Evolutionary conservation across 306 rosid species (phyloP), one percentile per base, ranked within the genome.

Genomic region (Rosa chinensis): DNA sequence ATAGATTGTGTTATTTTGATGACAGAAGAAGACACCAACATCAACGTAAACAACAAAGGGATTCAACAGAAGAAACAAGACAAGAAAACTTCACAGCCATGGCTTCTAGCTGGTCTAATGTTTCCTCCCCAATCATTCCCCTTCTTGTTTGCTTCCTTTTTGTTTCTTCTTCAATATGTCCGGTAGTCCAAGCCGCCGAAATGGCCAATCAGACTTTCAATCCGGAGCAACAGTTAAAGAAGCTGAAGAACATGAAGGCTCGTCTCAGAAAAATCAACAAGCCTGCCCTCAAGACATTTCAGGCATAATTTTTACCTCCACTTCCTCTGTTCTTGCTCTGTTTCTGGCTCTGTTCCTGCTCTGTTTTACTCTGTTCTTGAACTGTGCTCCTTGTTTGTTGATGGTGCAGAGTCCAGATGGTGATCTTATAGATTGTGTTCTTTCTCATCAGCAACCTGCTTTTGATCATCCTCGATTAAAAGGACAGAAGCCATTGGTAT

Each of bases 381-480:
- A 28, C 13, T 61, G 12, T 18, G 28, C 17, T 10, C 1, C 18
- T 66, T 76, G 18, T 72, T 3, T 32, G 48, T 17, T 37, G 25
- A 10, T 59, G 10, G 42, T 77, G 73, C 75, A 92, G 97, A 90
- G 97, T 84, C 91, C 97, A 55, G 99, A 93, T 5, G 99, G 99
- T 66, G 99, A 96, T 86, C 66, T 89, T 28, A 93, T 96, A 79
- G 98, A 96, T 43, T 96, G 99, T 66, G 96, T 96, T 63, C 69
- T 40, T 5, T 89, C 98, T 83, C 94, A 91, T 79, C 82, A 70
- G 8, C 99, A 96, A 83, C 96, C 94, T n/a, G 98, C 99, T 76
- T 96, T 96, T 78, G 99, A 96, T 82, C 98, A 96, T 80, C 98
- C 99, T 64, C 76, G 66, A 13, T 84, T 96, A 55, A 87, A 79